A percentile compares a stretch with the other conserved stretches of the same genome.
These are phyloP conservation scores for Pseudogymnoascus sp. DNA, from an alignment of 2,329 filamentous ascomycete species.

Conservation along the genomic window DNA sequence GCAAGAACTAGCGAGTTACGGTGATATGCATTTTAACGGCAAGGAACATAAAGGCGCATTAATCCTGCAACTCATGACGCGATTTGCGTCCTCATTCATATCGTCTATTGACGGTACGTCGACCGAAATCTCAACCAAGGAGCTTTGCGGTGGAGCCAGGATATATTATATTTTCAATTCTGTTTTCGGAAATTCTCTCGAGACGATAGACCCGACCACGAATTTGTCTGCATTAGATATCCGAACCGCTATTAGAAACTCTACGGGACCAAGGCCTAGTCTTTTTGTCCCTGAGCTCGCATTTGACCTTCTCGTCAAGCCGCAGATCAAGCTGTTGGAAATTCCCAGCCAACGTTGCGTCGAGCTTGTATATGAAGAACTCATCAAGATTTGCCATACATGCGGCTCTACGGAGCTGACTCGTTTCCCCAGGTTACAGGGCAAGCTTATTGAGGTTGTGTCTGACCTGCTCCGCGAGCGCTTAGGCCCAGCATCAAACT, in stretches of 20 bases:
- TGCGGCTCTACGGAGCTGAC: slow-evolving; percentile 92
- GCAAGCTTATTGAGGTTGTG: slow-evolving; percentile 95
- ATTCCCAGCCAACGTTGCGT: slow-evolving; percentile 93
- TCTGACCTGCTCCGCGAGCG: slow-evolving; percentile 90
- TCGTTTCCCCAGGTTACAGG: slow-evolving; percentile 85
- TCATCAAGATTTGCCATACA: slow-evolving; percentile 99
- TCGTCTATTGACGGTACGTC: slow-evolving; percentile 98
- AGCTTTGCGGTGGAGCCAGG: slow-evolving; percentile 85
- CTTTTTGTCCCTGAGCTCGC: slow-evolving; percentile 96
- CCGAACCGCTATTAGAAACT: slow-evolving; percentile 94
- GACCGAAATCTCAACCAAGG: slow-evolving; percentile 96
- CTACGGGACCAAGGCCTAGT: slow-evolving; percentile 88
- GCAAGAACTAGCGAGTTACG: slow-evolving; percentile 95
- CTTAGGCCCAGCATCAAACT: slow-evolving; percentile 77
- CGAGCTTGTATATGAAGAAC: slow-evolving; percentile 94
- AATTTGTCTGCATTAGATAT: slow-evolving; percentile 95
- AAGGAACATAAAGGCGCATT: slow-evolving; percentile 94
- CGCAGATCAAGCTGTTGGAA: slow-evolving; percentile 94
- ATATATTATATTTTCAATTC: slow-evolving; percentile 99
- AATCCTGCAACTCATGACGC: slow-evolving; percentile 94
- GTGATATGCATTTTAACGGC: slow-evolving; percentile 93
- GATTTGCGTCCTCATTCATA: slow-evolving; percentile 95
- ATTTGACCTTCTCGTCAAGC: slow-evolving; percentile 94
- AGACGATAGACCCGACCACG: slow-evolving; percentile 90
- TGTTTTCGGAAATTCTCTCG: slow-evolving; percentile 91